Evolutionary conservation across 805 yeast species (phyloP), one percentile per base, ranked within the genome.

Genomic region (Candida pseudofarinosa): DNA sequence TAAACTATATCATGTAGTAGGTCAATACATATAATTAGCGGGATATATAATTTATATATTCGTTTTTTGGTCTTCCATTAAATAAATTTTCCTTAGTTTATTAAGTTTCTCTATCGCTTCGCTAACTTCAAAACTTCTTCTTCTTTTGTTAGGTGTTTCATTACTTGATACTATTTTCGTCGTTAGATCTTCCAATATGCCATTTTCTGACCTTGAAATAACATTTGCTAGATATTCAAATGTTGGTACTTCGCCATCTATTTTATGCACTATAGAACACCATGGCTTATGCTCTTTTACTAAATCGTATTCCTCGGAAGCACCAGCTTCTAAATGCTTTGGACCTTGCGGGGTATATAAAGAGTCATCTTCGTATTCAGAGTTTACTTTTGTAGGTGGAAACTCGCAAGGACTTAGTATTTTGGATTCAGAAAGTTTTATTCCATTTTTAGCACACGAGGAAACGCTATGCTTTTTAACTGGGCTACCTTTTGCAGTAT

Each of bases 61-160:
- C 28, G 10, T 23, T 23, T 8, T n/a, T 32, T 32, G 17, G n/a
- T 45, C 42, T n/a, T 45, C 48, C 26, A 45, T 47, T 32, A 69
- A 55, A 47, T 66, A 69, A 19, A 69, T 48, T 42, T 62, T 62
- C 17, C 73, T 52, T 35, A 70, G 48, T 44, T 70, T 67, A 28
- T 53, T 48, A 19, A 70, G 53, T 33, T 59, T 51, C 30, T 63
- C 69, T 17, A 68, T 44, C 0, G 65, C 65, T 2, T 62, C 72
- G 26, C 53, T 48, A 14, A 68, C 51, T 40, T 65, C 71, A 18
- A 65, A 48, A 34, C 54, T 55, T 4, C 42, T 43, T 18, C 47
- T 53, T 33, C 62, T 38, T 36, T 56, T 59, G 10, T 34, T n/a
- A 33, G 31, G 15, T 19, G n/a, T 4, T 14, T 37, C 16, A n/a